Evolutionary conservation across 2,329 filamentous ascomycete genomes (phyloP).

Genomic region (Nothomitra cinnamomea): DNA sequence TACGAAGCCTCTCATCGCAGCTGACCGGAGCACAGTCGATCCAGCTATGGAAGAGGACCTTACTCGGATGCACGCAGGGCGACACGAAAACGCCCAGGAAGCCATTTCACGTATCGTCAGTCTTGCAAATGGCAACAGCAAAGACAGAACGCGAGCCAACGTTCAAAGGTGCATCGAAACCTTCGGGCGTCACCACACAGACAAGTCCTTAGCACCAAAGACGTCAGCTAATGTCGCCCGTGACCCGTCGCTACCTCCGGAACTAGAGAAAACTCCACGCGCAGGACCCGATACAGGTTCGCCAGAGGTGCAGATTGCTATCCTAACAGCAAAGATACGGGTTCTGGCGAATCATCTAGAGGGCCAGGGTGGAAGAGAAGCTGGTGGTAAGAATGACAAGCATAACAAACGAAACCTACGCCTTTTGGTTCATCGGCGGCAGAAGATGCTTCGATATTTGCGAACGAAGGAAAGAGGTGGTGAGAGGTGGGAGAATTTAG

Average conservation of each 20-base stretch:
- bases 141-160: slow-evolving; percentile 67
- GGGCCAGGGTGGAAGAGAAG: slow-evolving; percentile 38
- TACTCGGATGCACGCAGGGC: slow-evolving; percentile 28
- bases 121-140: slow-evolving; percentile 58
- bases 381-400: slow-evolving; percentile 48
- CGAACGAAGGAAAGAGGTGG: slow-evolving; percentile 80
- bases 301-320: slow-evolving; percentile 93
- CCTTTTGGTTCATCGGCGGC: slow-evolving; percentile 70
- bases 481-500: slow-evolving; percentile 72
- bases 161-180: slow-evolving; percentile 68
- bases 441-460: slow-evolving; percentile 78
- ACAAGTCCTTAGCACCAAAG: slow-evolving; percentile 48
- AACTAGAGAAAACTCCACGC: slow-evolving; percentile 37
- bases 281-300: slow-evolving; percentile 88
- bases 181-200: slow-evolving; percentile 85
- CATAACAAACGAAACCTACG: slow-evolving; percentile 84
- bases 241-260: slow-evolving; percentile 11
- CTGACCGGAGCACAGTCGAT: slow-evolving; percentile 23
- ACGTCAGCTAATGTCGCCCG: slow-evolving; percentile 25
- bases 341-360: slow-evolving; percentile 57
- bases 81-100: slow-evolving; percentile 51
- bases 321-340: slow-evolving; percentile 86
- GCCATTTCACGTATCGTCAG: slow-evolving; percentile 67
- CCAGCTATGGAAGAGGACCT: slow-evolving; percentile 21
- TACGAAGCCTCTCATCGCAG: slow-evolving; percentile 35